Evolutionary conservation across 768 basidiomycete genomes (phyloP), one percentile per base, ranked within the genome.

Genomic region (Hortiboletus flavorubellus): DNA sequence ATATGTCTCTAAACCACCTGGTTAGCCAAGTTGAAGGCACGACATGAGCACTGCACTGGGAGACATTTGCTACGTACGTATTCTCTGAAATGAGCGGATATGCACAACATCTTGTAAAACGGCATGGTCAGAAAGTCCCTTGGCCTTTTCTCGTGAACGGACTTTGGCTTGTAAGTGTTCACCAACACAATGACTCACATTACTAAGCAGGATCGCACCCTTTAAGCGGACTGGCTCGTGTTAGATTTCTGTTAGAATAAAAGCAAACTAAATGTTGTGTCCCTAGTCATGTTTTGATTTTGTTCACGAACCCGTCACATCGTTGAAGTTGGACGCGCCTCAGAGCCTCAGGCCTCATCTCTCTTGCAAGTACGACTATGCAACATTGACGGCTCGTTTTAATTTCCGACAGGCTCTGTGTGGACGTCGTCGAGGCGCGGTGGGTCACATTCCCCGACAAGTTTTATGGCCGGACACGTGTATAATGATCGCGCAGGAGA

Each of bases 81-180:
- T 80, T 87, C 79, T 15, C 73, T 71, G 59, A 84, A 84, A 68
- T 93, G 91, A 5, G 82, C 80, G 1, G 91, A 78, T 55, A 94
- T 90, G 67, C 91, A 93, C 47, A 93, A 64, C 78, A 95, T 83
- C 65, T 92, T 85, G 74, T 95, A 95, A 66, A 93, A 80, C 6
- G 91, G 91, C 92, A 95, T 95, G 23, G 62, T 40, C 38, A 4
- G 15, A 9, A 18, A 46, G 26, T 14, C 3, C 2, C 26, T 35
- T 44, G n/a, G 30, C 30, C 16, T 15, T 51, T 53, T 16, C 18
- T 29, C 16, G 23, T 34, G 23, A 41, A 33, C 21, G 41, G 41
- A 33, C 21, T 35, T 35, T 14, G n/a, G 38, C 37, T 18, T 53
- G 53, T 54, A 18, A 37, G 29, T 4, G 21, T 18, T 18, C 34